Evolutionary conservation across 768 basidiomycete species (phyloP), one percentile per base, ranked within the genome.

Genomic region (Suillus brevipes): DNA sequence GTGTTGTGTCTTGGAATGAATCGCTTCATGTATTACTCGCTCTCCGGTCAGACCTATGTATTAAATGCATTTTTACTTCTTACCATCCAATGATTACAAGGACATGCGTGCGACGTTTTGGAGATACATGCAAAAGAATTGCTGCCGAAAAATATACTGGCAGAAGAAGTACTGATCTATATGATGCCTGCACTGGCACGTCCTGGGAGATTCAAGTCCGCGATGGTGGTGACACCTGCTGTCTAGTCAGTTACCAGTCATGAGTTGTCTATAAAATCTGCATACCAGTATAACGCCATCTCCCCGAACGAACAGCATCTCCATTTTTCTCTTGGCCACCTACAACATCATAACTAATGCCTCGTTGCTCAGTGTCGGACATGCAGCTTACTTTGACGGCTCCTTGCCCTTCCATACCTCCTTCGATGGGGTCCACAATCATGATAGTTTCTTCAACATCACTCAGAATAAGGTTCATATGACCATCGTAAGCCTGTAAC

Each of bases 381-480:
- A 42, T 59, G 18, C 28, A 18, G 71, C 81, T 63, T 73, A 90
- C 90, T 71, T 89, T 91, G 12, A 95, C 88, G 28, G 87, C 84
- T 2, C 84, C 84, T 60, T 85, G 82, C 3, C 81, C 81, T 64
- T 84, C 83, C 9, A 82, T 78, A 13, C 80, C 86, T 50, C 84
- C 85, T 42, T 96, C 95, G n/a, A 84, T 80, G 2, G 84, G 79
- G 68, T 98, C 95, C n/a, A 98, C 94, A 67, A 97, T 84, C 87
- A 96, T 92, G 67, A 99, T 94, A 3, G 91, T 95, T 80, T 99
- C 97, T 75, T 98, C 97, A 18, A 98, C 97, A 73, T 98, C 94
- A 71, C 94, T 95, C 71, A 99, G 83, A 67, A 99, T 97, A 71
- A 99, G 84, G 77, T 99, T 99, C 97, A 99, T 99, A 78, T 99